phyloP scores from a whole-genome alignment of 2,329 filamentous ascomycete species.

The Fusarium virguliforme region DNA sequence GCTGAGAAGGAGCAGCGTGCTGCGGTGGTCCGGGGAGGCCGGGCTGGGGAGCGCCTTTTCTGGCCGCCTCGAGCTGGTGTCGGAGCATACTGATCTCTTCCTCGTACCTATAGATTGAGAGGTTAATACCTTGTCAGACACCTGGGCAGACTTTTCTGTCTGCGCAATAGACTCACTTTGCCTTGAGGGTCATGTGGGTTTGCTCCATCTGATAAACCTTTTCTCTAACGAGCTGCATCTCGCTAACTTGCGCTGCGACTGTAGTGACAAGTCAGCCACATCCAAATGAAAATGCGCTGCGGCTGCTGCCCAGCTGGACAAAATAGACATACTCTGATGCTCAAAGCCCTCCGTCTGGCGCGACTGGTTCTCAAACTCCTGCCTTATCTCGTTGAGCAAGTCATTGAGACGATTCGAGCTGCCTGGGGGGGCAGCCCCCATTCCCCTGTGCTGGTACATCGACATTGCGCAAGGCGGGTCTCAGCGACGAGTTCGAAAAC shows the following conservation, averaged over 20 bases:
- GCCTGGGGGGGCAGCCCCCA: slow-evolving; percentile 77
- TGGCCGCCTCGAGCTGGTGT: slow-evolving; percentile 86
- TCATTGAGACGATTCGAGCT: slow-evolving; percentile 83
- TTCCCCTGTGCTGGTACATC: slow-evolving; percentile 94
- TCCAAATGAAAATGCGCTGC: slow-evolving; percentile 23
- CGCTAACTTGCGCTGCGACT: slow-evolving; percentile 93
- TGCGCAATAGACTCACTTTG: slow-evolving; percentile 77
- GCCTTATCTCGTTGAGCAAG: slow-evolving; percentile 90
- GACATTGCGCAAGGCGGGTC: slow-evolving; percentile 65
- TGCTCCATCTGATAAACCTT: slow-evolving; percentile 96
- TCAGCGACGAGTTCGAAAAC: slow-evolving; percentile 35
- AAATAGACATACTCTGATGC: slow-evolving; percentile 84
- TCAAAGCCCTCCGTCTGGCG: slow-evolving; percentile 90
- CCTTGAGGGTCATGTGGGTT: slow-evolving; percentile 88
- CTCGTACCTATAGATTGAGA: slow-evolving; percentile 81
- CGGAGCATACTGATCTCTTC: slow-evolving; percentile 89
- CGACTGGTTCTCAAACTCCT: slow-evolving; percentile 90
- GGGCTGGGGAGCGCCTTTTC: slow-evolving; percentile 72
- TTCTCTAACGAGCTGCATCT: slow-evolving; percentile 93
- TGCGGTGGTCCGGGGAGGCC: slow-evolving; percentile 79
- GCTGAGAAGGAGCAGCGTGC: slow-evolving; percentile 85
- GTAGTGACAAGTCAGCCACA: slow-evolving; percentile 50
- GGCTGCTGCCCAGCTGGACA: neutral
- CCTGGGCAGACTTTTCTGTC: neutral
- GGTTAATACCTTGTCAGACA: slow-evolving; percentile 17